A percentile compares a stretch with the other conserved stretches of the same genome.
These are phyloP conservation scores for Naganishia sp. DNA, from an alignment of 1,284 basidiomycete genomes.

Conservation along the genomic window DNA sequence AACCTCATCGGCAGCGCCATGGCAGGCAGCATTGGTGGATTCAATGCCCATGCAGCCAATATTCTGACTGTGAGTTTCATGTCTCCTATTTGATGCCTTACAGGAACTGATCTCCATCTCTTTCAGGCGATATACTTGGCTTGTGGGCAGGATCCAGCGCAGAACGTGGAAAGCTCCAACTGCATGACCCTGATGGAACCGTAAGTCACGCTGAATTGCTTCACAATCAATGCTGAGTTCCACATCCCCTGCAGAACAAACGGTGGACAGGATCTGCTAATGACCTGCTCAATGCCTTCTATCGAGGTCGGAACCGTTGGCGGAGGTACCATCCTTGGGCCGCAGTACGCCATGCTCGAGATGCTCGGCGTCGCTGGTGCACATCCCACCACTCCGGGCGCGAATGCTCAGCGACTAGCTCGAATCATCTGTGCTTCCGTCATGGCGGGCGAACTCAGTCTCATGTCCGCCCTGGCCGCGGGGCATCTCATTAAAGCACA, in stretches of 20 bases:
- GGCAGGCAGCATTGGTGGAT: slow-evolving; percentile 95
- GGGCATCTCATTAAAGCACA: slow-evolving; percentile 89
- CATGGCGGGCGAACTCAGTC: slow-evolving; percentile 90
- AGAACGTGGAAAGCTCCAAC: slow-evolving; percentile 97
- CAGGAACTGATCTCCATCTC: not conserved
- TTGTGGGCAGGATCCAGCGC: slow-evolving; percentile 97
- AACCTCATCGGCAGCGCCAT: slow-evolving; percentile 96
- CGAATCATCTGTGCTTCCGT: slow-evolving; percentile 83
- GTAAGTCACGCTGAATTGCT: slow-evolving; percentile 59
- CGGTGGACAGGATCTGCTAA: slow-evolving; percentile 83
- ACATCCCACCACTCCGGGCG: slow-evolving; percentile 76
- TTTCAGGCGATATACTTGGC: slow-evolving; percentile 81
- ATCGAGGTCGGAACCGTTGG: slow-evolving; percentile 97
- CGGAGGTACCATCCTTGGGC: slow-evolving; percentile 86
- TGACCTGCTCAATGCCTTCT: slow-evolving; percentile 91
- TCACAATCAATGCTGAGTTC: slow-evolving; percentile 23
- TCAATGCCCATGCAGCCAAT: slow-evolving; percentile 98
- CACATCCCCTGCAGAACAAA: slow-evolving; percentile 64
- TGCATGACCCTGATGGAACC: slow-evolving; percentile 99
- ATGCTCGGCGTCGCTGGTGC: slow-evolving; percentile 88
- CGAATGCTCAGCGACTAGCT: slow-evolving; percentile 83
- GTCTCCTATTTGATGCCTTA: not conserved
- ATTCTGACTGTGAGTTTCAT: slow-evolving; percentile 69
- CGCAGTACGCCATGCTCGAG: slow-evolving; percentile 86
- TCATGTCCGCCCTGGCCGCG: slow-evolving; percentile 85